phyloP scores from a whole-genome alignment of 208 protist genomes.

The Trypanosoma avium region DNA sequence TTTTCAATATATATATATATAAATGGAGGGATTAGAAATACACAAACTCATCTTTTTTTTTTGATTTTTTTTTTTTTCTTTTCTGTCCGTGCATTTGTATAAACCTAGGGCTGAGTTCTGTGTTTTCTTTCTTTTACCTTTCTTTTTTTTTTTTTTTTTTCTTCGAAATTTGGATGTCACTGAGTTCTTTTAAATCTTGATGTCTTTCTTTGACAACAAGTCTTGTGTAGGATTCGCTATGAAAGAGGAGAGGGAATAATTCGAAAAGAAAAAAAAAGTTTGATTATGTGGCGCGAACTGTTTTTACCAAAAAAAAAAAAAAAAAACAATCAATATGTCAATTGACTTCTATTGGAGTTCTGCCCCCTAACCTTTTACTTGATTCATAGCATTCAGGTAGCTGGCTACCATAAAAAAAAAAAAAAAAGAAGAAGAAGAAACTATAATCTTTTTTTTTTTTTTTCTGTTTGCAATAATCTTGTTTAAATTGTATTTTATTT shows the following conservation, averaged over 20 bases:
- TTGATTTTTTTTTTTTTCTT: too few species aligned
- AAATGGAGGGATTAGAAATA: too few species aligned
- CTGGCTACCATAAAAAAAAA: too few species aligned
- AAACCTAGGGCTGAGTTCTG: too few species aligned
- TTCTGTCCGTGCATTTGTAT: background rate
- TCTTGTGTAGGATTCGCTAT: background rate
- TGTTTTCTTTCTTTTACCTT: background rate
- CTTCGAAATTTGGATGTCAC: conserved; percentile 1
- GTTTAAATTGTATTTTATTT: conserved; percentile 11
- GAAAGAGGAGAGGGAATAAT: background rate
- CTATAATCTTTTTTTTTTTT: background rate
- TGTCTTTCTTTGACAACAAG: background rate
- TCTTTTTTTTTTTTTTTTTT: background rate
- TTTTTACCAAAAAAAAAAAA: background rate
- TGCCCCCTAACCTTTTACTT: conserved; percentile 4
- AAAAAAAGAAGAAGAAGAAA: too few species aligned
- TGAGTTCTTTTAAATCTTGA: background rate
- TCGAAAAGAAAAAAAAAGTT: background rate
- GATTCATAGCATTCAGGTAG: conserved; percentile 13
- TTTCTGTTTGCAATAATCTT: conserved; percentile 3
- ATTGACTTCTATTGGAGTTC: background rate
- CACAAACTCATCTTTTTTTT: too few species aligned
- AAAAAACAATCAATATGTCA: background rate
- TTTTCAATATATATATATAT: too few species aligned
- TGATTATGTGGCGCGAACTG: background rate